These are phyloP conservation scores for Hibiscus syriacus DNA, from an alignment of 345 rosid genomes.

Conservation along the genomic window DNA sequence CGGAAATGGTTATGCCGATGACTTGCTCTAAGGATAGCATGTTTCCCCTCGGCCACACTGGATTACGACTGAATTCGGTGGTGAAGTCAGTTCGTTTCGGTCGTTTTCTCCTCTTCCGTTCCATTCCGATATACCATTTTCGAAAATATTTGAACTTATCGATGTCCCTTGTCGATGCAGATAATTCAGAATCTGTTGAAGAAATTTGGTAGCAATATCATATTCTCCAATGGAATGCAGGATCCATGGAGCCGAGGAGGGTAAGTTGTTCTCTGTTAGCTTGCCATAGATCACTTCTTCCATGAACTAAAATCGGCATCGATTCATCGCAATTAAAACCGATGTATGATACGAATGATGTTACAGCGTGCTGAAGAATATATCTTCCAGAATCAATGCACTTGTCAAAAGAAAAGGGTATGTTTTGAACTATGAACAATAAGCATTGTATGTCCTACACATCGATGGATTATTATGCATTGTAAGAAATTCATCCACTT, in stretches of 20 bases:
- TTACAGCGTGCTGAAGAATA: constrained; percentile 58
- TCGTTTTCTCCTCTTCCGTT: not conserved
- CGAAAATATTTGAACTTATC: not conserved
- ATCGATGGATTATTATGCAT: not conserved
- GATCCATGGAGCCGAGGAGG: constrained; percentile 88
- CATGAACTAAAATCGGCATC: not conserved
- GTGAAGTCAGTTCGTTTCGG: constrained; percentile 28
- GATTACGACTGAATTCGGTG: no score
- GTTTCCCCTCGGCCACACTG: constrained; percentile 72
- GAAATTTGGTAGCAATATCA: constrained; percentile 65
- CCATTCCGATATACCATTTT: not conserved
- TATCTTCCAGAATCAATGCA: constrained; percentile 56
- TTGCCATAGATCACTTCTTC: not conserved
- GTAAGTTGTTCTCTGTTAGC: constrained; percentile 21
- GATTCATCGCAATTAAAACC: not conserved
- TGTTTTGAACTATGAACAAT: not conserved
- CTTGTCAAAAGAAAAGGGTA: constrained; percentile 58
- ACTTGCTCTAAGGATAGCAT: constrained; percentile 54
- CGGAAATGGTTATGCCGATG: constrained; percentile 88
- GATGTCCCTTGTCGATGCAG: constrained; percentile 20
- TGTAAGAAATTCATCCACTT: no score
- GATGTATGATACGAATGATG: not conserved
- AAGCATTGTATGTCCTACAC: not conserved
- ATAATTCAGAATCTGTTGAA: constrained; percentile 40
- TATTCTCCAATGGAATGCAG: constrained; percentile 70